phyloP scores from a whole-genome alignment of 2,329 filamentous ascomycete species.

The Talaromyces sp. region DNA sequence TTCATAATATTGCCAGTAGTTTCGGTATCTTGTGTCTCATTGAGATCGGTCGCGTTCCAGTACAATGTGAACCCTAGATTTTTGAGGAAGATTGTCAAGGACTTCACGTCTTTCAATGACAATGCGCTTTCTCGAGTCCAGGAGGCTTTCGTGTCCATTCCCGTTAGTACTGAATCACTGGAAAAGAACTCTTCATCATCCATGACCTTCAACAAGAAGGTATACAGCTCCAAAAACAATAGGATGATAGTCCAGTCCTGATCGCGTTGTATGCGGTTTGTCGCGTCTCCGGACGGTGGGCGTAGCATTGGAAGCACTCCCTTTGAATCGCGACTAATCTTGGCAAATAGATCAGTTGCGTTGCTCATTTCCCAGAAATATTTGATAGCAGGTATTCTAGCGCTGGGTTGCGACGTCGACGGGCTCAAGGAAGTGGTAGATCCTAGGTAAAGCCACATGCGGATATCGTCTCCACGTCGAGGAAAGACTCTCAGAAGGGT shows the following conservation, averaged over 20 bases:
- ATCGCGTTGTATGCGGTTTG: slow-evolving; percentile 33
- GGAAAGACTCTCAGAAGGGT: slow-evolving; percentile 84
- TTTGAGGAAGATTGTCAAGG: slow-evolving; percentile 78
- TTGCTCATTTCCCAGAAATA: slow-evolving; percentile 75
- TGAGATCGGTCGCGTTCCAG: slow-evolving; percentile 69
- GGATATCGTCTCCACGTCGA: slow-evolving; percentile 73
- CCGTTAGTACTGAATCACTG: slow-evolving; percentile 44
- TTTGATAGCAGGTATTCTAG: slow-evolving; percentile 61
- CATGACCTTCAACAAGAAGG: slow-evolving; percentile 84
- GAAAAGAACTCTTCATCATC: slow-evolving; percentile 95
- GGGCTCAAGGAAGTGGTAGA: slow-evolving; percentile 47
- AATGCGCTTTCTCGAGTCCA: slow-evolving; percentile 62
- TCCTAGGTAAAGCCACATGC: slow-evolving; percentile 87
- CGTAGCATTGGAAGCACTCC: slow-evolving; percentile 55
- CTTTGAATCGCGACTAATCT: slow-evolving; percentile 53
- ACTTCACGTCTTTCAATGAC: slow-evolving; percentile 63
- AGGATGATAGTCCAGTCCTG: slow-evolving; percentile 85
- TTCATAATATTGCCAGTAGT: slow-evolving; percentile 41
- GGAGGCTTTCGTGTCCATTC: slow-evolving; percentile 49
- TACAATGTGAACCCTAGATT: slow-evolving; percentile 85
- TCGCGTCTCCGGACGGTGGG: slow-evolving; percentile 38
- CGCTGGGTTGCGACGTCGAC: slow-evolving; percentile 25
- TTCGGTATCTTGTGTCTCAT: slow-evolving; percentile 36
- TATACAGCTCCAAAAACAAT: slow-evolving; percentile 89
- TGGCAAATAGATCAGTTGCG: slow-evolving; percentile 53